Evolutionary conservation across 805 yeast species (phyloP).

Genomic region (Hanseniaspora valbyensis): DNA sequence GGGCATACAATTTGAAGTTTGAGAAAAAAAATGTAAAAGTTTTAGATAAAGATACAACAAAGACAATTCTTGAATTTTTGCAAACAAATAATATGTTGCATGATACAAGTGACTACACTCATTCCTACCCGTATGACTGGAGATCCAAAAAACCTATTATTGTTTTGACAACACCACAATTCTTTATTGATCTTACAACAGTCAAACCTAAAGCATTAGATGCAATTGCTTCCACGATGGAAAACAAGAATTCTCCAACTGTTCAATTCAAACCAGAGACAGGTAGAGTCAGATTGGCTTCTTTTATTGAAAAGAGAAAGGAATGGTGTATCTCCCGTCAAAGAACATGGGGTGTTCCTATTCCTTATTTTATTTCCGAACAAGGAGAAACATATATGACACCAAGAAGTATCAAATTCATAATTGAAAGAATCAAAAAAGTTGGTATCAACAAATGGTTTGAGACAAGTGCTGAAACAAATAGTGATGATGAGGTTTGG

Average conservation of each 20-base stretch:
- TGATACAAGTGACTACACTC: constrained; percentile 44
- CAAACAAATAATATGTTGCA: constrained; percentile 35
- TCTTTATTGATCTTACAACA: constrained; percentile 79
- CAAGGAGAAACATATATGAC: constrained; percentile 58
- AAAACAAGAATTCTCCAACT: constrained; percentile 14
- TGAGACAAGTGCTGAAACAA: too few species aligned
- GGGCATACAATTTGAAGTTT: constrained; percentile 3
- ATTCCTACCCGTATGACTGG: constrained; percentile 96
- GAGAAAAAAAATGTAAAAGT: constrained; percentile 30
- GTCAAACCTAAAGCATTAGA: constrained; percentile 53
- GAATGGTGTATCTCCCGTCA: constrained; percentile 99
- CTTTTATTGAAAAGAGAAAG: constrained; percentile 65
- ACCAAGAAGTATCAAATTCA: constrained; percentile 43
- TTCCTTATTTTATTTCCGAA: constrained; percentile 66
- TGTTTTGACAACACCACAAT: constrained; percentile 89
- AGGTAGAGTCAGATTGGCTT: constrained; percentile 57
- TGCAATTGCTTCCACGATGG: constrained; percentile 34
- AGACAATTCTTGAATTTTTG: constrained; percentile 36
- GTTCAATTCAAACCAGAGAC: constrained; percentile 66
- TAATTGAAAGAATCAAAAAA: constrained; percentile 44
- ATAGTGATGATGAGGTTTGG: constrained; percentile 37
- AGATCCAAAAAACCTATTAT: constrained; percentile 91
- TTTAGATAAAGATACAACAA: constrained; percentile 44
- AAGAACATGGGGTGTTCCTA: constrained; percentile 96
- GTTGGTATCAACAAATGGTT: constrained; percentile 80